Evolutionary conservation across 495 filamentous ascomycete genomes (phyloP).

Genomic region (Penicillium pulvis): DNA sequence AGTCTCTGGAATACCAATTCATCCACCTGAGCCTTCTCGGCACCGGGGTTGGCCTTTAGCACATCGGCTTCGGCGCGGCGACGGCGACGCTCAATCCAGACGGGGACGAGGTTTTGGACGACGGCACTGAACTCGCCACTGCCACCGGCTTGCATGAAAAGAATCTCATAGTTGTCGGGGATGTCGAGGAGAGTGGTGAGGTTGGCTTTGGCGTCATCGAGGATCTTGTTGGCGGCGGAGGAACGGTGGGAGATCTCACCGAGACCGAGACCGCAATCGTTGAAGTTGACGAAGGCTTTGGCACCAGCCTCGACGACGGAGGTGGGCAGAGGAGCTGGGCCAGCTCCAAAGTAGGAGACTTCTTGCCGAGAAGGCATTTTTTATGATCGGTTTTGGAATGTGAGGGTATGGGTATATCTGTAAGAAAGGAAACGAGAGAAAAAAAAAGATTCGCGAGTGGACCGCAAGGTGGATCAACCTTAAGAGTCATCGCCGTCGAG

Average conservation of each 20-base stretch:
- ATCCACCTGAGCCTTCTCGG: constrained; percentile 41
- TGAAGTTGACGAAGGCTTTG: constrained; percentile 77
- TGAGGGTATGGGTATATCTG: constrained; percentile 14
- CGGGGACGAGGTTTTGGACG: constrained; percentile 75
- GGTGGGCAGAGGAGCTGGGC: constrained; percentile 81
- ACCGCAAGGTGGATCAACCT: constrained; percentile 22
- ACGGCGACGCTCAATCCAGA: constrained; percentile 73
- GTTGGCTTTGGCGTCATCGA: constrained; percentile 65
- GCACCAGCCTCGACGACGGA: constrained; percentile 73
- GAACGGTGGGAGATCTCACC: constrained; percentile 91
- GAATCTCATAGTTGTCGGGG: constrained; percentile 72
- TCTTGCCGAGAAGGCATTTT: constrained; percentile 52
- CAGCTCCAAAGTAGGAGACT: constrained; percentile 81
- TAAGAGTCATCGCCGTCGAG: constrained; percentile 15
- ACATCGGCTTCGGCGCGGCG: constrained; percentile 37
- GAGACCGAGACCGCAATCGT: constrained; percentile 69
- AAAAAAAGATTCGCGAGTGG: constrained; percentile 25
- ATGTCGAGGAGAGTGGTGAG: constrained; percentile 72
- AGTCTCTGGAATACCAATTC: constrained; percentile 60
- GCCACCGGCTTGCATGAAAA: constrained; percentile 84
- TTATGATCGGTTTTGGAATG: constrained; percentile 4
- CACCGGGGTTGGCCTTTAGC: constrained; percentile 32
- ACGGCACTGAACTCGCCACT: constrained; percentile 80
- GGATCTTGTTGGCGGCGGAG: constrained; percentile 68
- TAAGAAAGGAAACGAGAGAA: constrained; percentile 15